Evolutionary conservation across 2,329 filamentous ascomycete species (phyloP).

Genomic region (Fusarium falciforme): DNA sequence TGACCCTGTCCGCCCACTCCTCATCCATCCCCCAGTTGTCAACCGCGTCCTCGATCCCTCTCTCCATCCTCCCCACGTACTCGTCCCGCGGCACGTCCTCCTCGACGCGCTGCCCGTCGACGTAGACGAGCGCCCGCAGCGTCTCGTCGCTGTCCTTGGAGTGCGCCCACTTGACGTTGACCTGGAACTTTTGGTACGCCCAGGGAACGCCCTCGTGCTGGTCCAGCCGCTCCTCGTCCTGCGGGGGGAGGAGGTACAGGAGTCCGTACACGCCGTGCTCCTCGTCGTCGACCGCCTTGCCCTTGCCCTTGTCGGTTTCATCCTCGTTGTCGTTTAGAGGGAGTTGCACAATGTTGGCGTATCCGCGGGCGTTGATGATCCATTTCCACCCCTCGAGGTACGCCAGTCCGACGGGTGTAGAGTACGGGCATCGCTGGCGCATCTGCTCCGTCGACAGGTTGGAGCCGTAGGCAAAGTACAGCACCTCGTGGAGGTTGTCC

Average conservation of each 20-base stretch:
- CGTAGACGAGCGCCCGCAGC: slow-evolving; percentile 66
- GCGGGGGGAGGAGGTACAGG: slow-evolving; percentile 62
- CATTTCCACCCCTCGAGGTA: slow-evolving; percentile 68
- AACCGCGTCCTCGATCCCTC: slow-evolving; percentile 69
- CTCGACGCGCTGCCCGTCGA: slow-evolving; percentile 59
- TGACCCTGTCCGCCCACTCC: slow-evolving; percentile 64
- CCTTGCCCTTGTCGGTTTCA: slow-evolving; percentile 7
- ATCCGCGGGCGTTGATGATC: slow-evolving; percentile 75
- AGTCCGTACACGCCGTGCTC: slow-evolving; percentile 65
- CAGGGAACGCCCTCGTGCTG: slow-evolving; percentile 70
- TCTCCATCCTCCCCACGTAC: slow-evolving; percentile 73
- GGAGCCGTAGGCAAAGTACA: slow-evolving; percentile 79
- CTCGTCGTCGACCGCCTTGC: background rate
- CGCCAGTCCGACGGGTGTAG: slow-evolving; percentile 67
- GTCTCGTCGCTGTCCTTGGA: slow-evolving; percentile 36
- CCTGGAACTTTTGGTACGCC: slow-evolving; percentile 66
- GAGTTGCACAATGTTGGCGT: slow-evolving; percentile 72
- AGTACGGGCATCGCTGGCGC: slow-evolving; percentile 68
- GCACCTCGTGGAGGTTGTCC: slow-evolving; percentile 50
- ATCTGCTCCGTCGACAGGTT: slow-evolving; percentile 77
- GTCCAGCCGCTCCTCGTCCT: slow-evolving; percentile 66
- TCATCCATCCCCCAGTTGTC: slow-evolving; percentile 63
- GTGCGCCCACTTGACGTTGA: slow-evolving; percentile 48
- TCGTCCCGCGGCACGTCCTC: slow-evolving; percentile 62
- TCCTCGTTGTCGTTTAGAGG: slow-evolving; percentile 12